Evolutionary conservation across 768 basidiomycete species (phyloP), one percentile per base, ranked within the genome.

Genomic region (Asterophora lycoperdoides): DNA sequence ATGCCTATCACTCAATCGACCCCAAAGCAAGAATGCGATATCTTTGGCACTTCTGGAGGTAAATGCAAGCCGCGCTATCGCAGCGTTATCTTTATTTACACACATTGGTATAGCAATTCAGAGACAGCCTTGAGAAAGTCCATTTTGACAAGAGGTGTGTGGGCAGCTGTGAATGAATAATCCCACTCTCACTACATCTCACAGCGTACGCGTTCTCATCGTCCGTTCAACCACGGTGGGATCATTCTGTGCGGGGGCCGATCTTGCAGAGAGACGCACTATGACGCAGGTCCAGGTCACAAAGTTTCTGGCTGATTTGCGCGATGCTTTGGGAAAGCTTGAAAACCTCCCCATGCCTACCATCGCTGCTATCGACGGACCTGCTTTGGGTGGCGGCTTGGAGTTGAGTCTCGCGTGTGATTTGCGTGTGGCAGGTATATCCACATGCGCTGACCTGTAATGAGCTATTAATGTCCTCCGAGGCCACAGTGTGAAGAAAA

Each of bases 181-280:
- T 36, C 19, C 28, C 35, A 42, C 30, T 56, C 44, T 47, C 33
- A 41, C 20, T 35, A 43, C 46, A 44, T 49, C 11, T 36, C 35
- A 33, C 53, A 91, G 87, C 48, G 73, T 85, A 44, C 85, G 92
- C 48, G 81, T 86, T 0, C 77, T 97, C 51, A 82, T 97, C 46
- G 64, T 97, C n/a, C 80, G 84, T 45, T 93, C 93, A 6, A 78
- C 88, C 1, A 78, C 83, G 0, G 56, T 74, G n/a, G 83, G 83
- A 18, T 75, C 88, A 2, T 97, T 96, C 68, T 97, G 93, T 62
- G 84, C 93, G 13, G 93, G 93, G 9, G 93, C 93, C 7, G 93
- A 97, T 65, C 80, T 96, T 39, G 73, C 73, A 42, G 93, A 97
- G 62, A 75, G 93, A 46, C 80, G 83, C n/a, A 78, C 78, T 1